Conservation (phyloP, 139 green algal genomes). For the Gonium pectorale region DNA sequence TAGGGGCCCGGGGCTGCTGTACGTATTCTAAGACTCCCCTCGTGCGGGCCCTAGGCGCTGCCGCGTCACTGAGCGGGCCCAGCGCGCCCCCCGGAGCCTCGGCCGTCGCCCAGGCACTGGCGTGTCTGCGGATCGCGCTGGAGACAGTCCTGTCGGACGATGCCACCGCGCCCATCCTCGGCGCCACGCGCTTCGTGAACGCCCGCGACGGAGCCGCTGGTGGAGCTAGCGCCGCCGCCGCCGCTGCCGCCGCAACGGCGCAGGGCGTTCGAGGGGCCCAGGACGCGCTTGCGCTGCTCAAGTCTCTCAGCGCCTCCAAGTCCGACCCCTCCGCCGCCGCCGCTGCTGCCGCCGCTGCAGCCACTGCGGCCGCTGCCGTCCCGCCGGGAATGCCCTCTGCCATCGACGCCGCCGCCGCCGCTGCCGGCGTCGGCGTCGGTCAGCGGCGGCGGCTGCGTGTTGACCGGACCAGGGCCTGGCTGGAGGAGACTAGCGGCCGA, state of each 20-base stretch:
- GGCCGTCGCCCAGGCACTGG: slow-evolving; percentile 6
- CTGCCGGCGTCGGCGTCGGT: background rate
- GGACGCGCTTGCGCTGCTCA: slow-evolving; percentile 13
- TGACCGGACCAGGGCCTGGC: slow-evolving; percentile 58
- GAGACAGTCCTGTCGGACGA: background rate
- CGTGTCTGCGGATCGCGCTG: background rate
- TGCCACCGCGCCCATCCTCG: background rate
- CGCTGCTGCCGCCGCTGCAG: background rate
- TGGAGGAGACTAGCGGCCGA: slow-evolving; percentile 45
- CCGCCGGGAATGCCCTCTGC: no score
- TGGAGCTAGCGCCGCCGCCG: background rate
- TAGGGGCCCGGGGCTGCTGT: no score
- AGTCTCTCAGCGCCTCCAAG: slow-evolving; percentile 11
- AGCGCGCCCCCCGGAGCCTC: slow-evolving; percentile 23
- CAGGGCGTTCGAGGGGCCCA: background rate
- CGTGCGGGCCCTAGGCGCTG: background rate
- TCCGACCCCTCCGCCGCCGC: background rate
- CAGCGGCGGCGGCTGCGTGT: slow-evolving; percentile 45
- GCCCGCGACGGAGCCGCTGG: background rate
- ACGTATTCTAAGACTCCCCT: no score
- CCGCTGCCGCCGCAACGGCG: background rate
- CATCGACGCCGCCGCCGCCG: background rate
- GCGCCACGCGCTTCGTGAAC: background rate
- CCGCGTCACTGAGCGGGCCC: background rate
- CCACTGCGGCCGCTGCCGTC: background rate